A percentile compares a stretch with the other conserved stretches of the same genome.
These are phyloP conservation scores for Backusella sp. DNA, from an alignment of 192 early-diverging fungal genomes.

Conservation along the genomic window DNA sequence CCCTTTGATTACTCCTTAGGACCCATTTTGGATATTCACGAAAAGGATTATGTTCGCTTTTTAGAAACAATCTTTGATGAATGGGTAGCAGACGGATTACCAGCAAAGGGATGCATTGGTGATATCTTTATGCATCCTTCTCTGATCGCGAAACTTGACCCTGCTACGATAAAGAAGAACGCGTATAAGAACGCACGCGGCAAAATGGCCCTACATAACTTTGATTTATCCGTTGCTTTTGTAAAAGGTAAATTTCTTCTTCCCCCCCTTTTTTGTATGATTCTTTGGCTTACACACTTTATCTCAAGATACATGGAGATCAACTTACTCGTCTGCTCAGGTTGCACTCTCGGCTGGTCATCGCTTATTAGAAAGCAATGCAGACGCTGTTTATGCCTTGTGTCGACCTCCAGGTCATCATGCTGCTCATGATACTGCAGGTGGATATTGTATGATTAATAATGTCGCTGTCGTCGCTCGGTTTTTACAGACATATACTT, in stretches of 20 bases:
- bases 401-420: conserved; percentile 62
- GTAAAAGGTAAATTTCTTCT: neutral
- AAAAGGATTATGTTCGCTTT: conserved; percentile 57
- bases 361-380: conserved; percentile 43
- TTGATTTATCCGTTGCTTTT: conserved; percentile 16
- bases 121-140: conserved; percentile 9
- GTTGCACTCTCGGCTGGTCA: conserved; percentile 62
- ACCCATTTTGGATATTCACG: conserved; percentile 57
- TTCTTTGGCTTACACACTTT: conserved; percentile 1
- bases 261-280: neutral
- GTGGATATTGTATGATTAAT: conserved; percentile 57
- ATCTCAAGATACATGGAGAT: conserved; percentile 62
- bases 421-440: conserved; percentile 48
- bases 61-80: conserved; percentile 59
- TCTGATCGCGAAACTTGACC: neutral
- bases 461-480: conserved; percentile 50
- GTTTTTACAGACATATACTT: conserved; percentile 42
- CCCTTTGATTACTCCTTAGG: conserved; percentile 52
- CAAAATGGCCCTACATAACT: neutral
- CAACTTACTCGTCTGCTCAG: conserved; percentile 63
- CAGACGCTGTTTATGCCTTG: conserved; percentile 52
- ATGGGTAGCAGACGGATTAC: conserved; percentile 34
- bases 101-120: neutral
- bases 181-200: neutral
- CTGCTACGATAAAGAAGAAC: neutral